Evolutionary conservation across 176 grass and related monocot genomes (phyloP), one percentile per base, ranked within the genome.

Genomic region (Stipa capillata): DNA sequence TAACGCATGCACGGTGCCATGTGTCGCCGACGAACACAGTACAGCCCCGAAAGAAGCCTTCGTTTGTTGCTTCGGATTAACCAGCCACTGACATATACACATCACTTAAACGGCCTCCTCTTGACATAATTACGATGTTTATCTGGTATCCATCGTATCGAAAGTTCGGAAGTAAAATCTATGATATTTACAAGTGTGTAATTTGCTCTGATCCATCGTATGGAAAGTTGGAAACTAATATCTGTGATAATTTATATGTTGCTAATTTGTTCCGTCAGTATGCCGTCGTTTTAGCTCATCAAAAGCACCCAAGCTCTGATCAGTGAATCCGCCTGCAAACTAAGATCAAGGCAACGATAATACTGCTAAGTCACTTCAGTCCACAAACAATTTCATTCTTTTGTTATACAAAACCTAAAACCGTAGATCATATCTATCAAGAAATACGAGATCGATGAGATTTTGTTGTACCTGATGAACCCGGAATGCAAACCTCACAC

Each of bases 401-500:
- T 37, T 8, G 36, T n/a, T 13, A 24, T 25, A 6, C n/a, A 25
- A 14, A 25, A 41, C 11, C 10, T 15, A 25, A 47, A 69, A 34
- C 17, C 28, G 16, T 34, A 77, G n/a, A 25, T 63, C 32, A 20
- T 6, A 12, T 40, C 13, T 35, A 8, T 41, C 17, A 51, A 37
- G 8, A 63, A 25, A 10, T n/a, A n/a, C n/a, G 25, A 33, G n/a
- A n/a, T 16, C 7, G 2, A 76, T 17, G 36, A 32, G 18, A 2
- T n/a, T n/a, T 59, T 5, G 35, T 65, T 9, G 27, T 74, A 94
- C 92, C 92, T 94, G 89, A 77, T 87, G 89, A 76, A 92, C 87
- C 17, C 89, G 73, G 78, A 90, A 88, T 17, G 87, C 93, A 39
- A 96, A 90, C 43, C 87, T 87, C 13, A 92, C 93, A 14, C 87